Conservation (phyloP, 495 filamentous ascomycete species). For the Penicillium daleae region DNA sequence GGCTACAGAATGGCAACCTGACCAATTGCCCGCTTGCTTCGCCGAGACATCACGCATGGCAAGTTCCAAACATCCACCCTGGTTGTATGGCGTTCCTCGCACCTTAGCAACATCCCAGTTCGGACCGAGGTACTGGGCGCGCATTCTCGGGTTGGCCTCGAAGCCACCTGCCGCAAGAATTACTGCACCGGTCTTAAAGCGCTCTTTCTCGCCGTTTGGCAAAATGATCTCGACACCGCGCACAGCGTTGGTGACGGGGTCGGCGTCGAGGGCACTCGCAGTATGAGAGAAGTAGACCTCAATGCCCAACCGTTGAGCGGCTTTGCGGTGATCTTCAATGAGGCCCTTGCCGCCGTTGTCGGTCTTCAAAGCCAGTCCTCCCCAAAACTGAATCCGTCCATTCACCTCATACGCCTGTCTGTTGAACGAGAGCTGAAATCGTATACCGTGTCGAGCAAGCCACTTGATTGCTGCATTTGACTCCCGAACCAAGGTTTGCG, state of each 20-base stretch:
- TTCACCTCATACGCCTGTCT: conserved; percentile 62
- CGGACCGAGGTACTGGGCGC: conserved; percentile 60
- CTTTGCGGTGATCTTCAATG: conserved; percentile 48
- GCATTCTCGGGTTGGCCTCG: conserved; percentile 58
- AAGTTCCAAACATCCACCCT: conserved; percentile 54
- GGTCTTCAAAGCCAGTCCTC: conserved; percentile 59
- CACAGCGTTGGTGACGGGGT: conserved; percentile 41
- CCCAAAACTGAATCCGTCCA: conserved; percentile 63
- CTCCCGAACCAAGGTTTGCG: conserved; percentile 49
- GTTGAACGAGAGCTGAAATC: conserved; percentile 62
- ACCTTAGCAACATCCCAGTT: conserved; percentile 64
- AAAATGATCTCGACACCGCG: conserved; percentile 18
- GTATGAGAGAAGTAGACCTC: no score
- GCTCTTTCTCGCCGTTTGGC: conserved; percentile 1
- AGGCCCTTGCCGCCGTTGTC: conserved; percentile 62
- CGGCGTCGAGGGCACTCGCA: conserved; percentile 46
- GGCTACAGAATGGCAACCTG: conserved; percentile 61
- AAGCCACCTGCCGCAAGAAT: conserved; percentile 66
- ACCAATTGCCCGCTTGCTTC: conserved; percentile 58
- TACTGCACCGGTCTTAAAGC: conserved; percentile 45
- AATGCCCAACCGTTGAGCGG: conserved; percentile 46
- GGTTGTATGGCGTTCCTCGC: conserved; percentile 64
- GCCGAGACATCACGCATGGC: conserved; percentile 54
- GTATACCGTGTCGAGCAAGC: conserved; percentile 55
- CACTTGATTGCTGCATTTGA: conserved; percentile 51